Conservation (phyloP, 1,284 basidiomycete species). For the Microbotryomycetes sp. region DNA sequence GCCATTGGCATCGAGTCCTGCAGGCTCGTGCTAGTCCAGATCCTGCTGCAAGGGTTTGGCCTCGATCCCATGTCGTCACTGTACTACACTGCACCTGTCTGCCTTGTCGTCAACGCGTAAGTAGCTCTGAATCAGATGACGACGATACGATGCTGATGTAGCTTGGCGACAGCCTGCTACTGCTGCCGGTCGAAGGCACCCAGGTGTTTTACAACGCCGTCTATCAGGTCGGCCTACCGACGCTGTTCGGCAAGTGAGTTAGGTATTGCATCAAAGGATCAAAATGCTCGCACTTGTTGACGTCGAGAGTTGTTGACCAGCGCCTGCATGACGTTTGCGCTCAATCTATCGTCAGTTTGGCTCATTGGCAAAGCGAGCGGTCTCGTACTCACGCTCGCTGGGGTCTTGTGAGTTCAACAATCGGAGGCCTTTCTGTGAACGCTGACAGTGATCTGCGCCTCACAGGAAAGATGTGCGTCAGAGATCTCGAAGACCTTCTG, state of each 20-base stretch:
- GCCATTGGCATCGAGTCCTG: conserved; percentile 67
- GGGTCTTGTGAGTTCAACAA: conserved; percentile 61
- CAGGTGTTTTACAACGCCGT: conserved; percentile 22
- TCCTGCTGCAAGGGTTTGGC: conserved; percentile 91
- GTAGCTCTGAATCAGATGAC: conserved; percentile 57
- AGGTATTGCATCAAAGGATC: no score
- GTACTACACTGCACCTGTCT: conserved; percentile 68
- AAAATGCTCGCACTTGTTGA: background rate
- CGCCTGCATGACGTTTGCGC: conserved; percentile 76
- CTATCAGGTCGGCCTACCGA: conserved; percentile 22
- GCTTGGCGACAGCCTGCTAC: conserved; percentile 10
- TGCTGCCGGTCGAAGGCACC: conserved; percentile 29
- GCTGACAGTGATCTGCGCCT: background rate
- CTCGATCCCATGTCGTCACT: conserved; percentile 91
- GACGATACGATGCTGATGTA: no score
- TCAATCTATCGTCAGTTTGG: conserved; percentile 92
- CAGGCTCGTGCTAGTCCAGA: conserved; percentile 91
- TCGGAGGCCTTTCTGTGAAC: background rate
- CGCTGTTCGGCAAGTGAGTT: conserved; percentile 27
- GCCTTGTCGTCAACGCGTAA: conserved; percentile 77
- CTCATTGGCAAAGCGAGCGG: conserved; percentile 82
- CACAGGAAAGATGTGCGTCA: no score
- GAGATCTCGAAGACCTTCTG: no score
- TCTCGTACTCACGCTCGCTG: conserved; percentile 83
- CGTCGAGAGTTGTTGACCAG: no score